phyloP scores from a whole-genome alignment of 208 protist species.

The Porcisia deanei region DNA sequence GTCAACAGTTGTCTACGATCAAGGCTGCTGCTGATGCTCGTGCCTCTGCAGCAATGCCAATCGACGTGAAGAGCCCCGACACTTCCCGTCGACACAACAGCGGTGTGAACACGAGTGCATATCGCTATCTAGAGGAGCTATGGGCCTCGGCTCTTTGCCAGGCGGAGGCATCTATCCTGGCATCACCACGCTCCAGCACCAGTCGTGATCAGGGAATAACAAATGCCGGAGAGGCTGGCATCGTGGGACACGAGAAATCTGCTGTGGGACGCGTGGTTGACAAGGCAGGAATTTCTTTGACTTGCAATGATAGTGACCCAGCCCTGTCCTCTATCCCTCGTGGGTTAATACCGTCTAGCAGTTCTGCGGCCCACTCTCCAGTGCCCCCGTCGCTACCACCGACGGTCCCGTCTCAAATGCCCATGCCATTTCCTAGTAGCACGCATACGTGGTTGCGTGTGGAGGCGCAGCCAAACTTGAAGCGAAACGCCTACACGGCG shows the following conservation, averaged over 20 bases:
- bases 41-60: constrained; percentile 2
- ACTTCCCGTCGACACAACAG: background rate
- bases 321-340: constrained; percentile 6
- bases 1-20: background rate
- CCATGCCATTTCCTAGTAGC: background rate
- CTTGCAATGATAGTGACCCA: background rate
- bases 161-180: constrained; percentile 1
- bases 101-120: constrained; percentile 9
- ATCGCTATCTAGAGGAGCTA: constrained; percentile 20
- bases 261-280: background rate
- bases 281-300: background rate
- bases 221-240: background rate
- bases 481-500: constrained; percentile 22
- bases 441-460: constrained; percentile 16
- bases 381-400: background rate
- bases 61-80: background rate
- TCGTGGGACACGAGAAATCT: background rate
- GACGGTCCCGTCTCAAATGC: too few species aligned
- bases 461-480: constrained; percentile 39
- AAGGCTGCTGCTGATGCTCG: background rate
- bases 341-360: background rate
- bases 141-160: constrained; percentile 15
- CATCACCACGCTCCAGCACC: background rate
- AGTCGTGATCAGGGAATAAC: background rate
- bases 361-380: background rate